phyloP scores from a whole-genome alignment of 2,329 filamentous ascomycete genomes.

The Pseudogymnoascus sp. region DNA sequence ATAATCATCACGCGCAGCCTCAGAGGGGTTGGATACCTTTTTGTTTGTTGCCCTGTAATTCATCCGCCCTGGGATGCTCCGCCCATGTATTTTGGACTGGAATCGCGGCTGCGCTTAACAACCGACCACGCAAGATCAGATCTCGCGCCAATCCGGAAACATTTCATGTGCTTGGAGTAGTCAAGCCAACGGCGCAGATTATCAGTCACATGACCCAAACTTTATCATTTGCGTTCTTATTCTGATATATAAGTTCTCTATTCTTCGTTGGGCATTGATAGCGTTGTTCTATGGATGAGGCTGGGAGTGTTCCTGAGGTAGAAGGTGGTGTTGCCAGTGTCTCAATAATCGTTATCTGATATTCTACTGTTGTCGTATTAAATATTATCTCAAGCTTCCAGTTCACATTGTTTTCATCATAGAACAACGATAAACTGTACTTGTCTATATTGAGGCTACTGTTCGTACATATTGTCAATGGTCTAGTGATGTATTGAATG shows the following conservation, averaged over 20 bases:
- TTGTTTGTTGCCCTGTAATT: background rate
- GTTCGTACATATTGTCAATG: constrained; percentile 8
- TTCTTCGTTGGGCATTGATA: background rate
- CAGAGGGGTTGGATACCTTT: background rate
- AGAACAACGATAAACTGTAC: background rate
- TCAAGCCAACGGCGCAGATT: background rate
- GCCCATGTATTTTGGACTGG: background rate
- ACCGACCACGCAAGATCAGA: constrained; percentile 1
- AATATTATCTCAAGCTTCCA: background rate
- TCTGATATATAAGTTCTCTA: background rate
- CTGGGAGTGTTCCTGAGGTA: background rate
- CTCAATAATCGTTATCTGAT: background rate
- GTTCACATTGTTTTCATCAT: background rate
- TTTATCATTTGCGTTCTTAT: background rate
- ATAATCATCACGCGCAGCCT: background rate
- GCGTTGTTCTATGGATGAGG: background rate
- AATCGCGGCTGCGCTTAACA: constrained; percentile 10
- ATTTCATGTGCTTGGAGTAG: constrained; percentile 9
- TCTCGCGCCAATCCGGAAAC: background rate
- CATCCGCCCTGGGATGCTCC: background rate
- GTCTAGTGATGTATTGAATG: constrained; percentile 1
- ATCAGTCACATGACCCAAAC: background rate
- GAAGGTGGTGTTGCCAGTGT: background rate
- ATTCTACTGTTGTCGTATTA: background rate
- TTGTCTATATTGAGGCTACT: background rate